These are phyloP conservation scores for Termitomyces sp. DNA, from an alignment of 768 basidiomycete genomes.

Conservation along the genomic window DNA sequence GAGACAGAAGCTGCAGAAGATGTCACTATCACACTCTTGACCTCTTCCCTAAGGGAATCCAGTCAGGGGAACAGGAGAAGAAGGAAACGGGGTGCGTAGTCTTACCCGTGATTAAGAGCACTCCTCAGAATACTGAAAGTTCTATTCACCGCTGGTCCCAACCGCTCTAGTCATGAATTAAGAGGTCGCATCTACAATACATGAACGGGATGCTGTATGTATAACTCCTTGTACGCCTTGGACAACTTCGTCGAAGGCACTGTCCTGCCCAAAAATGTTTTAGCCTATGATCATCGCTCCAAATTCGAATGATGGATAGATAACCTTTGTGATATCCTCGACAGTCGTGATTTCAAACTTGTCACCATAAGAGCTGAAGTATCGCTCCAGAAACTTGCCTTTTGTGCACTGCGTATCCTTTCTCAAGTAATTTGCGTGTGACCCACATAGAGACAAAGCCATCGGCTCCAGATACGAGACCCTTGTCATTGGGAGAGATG, in stretches of 20 bases:
- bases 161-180: slow-evolving; percentile 41
- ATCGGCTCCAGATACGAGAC: slow-evolving; percentile 28
- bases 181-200: background rate
- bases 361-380: slow-evolving; percentile 19
- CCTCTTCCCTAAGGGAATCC: background rate
- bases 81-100: background rate
- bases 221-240: slow-evolving; percentile 61
- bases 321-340: slow-evolving; percentile 21
- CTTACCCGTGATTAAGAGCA: slow-evolving; percentile 49
- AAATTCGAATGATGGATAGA: background rate
- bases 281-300: background rate
- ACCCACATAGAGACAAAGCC: slow-evolving; percentile 28
- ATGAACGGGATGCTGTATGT: slow-evolving; percentile 47
- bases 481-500: slow-evolving; percentile 17
- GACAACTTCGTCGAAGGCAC: slow-evolving; percentile 70
- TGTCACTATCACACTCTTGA: slow-evolving; percentile 63
- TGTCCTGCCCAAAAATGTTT: slow-evolving; percentile 29
- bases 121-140: slow-evolving; percentile 62
- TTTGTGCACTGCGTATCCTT: slow-evolving; percentile 29
- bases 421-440: slow-evolving; percentile 22
- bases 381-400: slow-evolving; percentile 16
- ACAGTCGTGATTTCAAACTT: slow-evolving; percentile 24
- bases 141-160: slow-evolving; percentile 69
- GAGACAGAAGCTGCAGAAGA: slow-evolving; percentile 52
- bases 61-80: background rate